Base-by-base conservation (phyloP, 1,139 yeast genomes). In the Geotrichum histeridarum region DNA sequence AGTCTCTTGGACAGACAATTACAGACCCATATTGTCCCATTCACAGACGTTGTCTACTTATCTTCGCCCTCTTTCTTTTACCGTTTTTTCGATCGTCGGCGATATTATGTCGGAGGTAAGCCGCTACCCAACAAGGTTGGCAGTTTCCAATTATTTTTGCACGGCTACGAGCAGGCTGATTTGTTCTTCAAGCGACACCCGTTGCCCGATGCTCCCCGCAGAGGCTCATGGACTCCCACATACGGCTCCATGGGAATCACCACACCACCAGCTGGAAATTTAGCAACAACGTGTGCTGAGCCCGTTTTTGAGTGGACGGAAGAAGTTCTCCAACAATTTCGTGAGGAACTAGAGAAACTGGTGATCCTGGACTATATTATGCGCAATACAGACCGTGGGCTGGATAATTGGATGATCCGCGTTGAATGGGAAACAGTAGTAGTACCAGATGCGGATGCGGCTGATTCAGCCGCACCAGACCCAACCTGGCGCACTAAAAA, bases 401-500 rank as follows among this genome's bases (percentile, higher is more conserved):
- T 80, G 18, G 93, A 85, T 65, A 85, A 86, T 62, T 85, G 93
- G 91, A 85, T 86, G 94, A 77, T 85, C 27, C 76, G 76, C 55
- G 64, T 83, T 9, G 75, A 74, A 8, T 81, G 85, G 85, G 66
- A 61, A 37, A 66, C 62, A 12, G 56, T 67, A 12, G 44, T 53
- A 9, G 62, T 53, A 4, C 51, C 55, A 2, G 58, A 55, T 11
- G 50, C 47, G 14, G 55, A 54, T 1, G 58, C 55, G 38, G 37
- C 35, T 35, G 46, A 47, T 30, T 30, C 22, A 17, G 12, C 41
- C 9, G 12, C 35, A 6, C 39, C 17, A 31, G 8, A 18, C 27
- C 11, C 39, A 9, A 4, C 17, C 14, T n/a, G 27, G 2, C 45
- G 35, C 9, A 14, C 33, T 8, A 33, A 18, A 14, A 48, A 53